These are phyloP conservation scores for Phialemoniopsis sp. DNA, from an alignment of 2,329 filamentous ascomycete species.

Conservation along the genomic window DNA sequence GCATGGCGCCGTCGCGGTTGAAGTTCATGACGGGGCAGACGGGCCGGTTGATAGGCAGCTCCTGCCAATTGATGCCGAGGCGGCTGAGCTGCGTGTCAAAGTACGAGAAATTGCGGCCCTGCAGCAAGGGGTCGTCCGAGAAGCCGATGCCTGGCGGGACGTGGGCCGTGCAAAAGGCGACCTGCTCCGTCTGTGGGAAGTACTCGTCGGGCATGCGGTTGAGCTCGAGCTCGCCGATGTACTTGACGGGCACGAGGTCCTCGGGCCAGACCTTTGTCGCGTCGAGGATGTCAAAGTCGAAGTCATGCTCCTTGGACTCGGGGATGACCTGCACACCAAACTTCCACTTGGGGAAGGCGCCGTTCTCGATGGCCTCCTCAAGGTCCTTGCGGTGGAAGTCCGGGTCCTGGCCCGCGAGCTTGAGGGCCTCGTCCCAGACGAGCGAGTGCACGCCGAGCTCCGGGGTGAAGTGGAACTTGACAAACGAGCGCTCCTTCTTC, in stretches of 20 bases:
- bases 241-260: constrained; percentile 68
- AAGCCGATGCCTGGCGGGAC: constrained; percentile 75
- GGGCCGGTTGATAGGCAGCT: constrained; percentile 73
- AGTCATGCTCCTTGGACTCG: constrained; percentile 68
- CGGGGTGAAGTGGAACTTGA: constrained; percentile 76
- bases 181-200: constrained; percentile 79
- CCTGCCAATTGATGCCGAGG: constrained; percentile 71
- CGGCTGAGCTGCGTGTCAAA: constrained; percentile 66
- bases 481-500: constrained; percentile 65
- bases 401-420: constrained; percentile 69
- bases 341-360: constrained; percentile 71
- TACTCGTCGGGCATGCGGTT: constrained; percentile 79
- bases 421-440: constrained; percentile 76
- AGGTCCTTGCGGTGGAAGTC: constrained; percentile 82
- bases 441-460: constrained; percentile 72
- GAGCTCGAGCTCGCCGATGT: constrained; percentile 75
- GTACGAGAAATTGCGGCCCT: constrained; percentile 69
- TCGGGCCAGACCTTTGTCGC: constrained; percentile 86
- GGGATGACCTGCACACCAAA: constrained; percentile 78
- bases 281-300: constrained; percentile 82
- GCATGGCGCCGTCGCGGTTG: constrained; percentile 69
- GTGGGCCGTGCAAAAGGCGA: constrained; percentile 77
- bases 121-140: constrained; percentile 69
- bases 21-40: constrained; percentile 72
- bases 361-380: constrained; percentile 67